Evolutionary conservation across 2,329 filamentous ascomycete species (phyloP).

Genomic region (Cercospora nicotianae): DNA sequence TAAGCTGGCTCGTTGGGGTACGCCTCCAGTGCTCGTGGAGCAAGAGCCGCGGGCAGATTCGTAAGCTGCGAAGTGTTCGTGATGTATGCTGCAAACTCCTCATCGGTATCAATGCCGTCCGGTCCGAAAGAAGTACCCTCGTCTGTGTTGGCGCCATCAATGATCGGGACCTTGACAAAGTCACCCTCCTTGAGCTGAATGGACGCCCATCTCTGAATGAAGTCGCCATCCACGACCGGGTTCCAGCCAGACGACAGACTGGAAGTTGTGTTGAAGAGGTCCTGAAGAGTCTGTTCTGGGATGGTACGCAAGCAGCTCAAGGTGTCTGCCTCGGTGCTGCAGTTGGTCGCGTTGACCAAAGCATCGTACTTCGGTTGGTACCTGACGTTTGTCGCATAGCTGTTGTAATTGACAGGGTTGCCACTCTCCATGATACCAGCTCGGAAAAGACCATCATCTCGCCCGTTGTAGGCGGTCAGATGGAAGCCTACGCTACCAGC

Average conservation of each 20-base stretch:
- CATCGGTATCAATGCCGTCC: constrained; percentile 55
- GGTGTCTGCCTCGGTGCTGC: constrained; percentile 56
- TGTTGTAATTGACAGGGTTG: constrained; percentile 30
- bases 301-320: constrained; percentile 64
- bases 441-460: constrained; percentile 51
- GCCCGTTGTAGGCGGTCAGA: constrained; percentile 50
- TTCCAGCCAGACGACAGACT: constrained; percentile 40
- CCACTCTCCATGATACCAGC: constrained; percentile 50
- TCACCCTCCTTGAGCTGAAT: constrained; percentile 57
- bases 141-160: constrained; percentile 62
- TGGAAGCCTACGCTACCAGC: constrained; percentile 48
- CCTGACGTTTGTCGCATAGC: constrained; percentile 22
- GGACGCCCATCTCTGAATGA: constrained; percentile 55
- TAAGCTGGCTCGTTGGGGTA: constrained; percentile 56
- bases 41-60: constrained; percentile 26
- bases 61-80: constrained; percentile 32
- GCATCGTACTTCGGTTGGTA: constrained; percentile 62
- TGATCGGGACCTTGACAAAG: constrained; percentile 57
- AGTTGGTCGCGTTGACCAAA: constrained; percentile 61
- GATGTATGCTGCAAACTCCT: constrained; percentile 51
- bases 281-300: constrained; percentile 34
- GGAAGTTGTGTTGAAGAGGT: constrained; percentile 31
- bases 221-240: constrained; percentile 57
- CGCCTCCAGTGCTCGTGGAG: constrained; percentile 47
- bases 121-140: constrained; percentile 62